Evolutionary conservation across 306 rosid genomes (phyloP).

Genomic region (Ammopiptanthus mongolicus): DNA sequence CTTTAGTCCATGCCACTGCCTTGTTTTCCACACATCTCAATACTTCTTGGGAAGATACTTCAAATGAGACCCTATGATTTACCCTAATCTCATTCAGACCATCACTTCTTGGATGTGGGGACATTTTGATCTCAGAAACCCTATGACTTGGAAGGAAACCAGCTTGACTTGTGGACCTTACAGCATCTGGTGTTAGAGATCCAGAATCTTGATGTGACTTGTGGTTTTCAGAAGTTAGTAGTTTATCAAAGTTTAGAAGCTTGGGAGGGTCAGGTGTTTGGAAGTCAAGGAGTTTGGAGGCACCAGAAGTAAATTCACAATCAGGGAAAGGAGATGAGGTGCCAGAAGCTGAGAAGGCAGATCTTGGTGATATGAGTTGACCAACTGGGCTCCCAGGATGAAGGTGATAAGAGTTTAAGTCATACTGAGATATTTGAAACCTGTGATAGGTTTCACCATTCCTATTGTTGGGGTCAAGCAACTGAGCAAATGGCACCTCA

Average conservation of each 20-base stretch:
- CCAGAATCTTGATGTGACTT: constrained; percentile 41
- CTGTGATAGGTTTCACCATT: constrained; percentile 50
- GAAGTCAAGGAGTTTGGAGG: constrained; percentile 50
- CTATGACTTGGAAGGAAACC: constrained; percentile 22
- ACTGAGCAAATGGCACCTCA: constrained; percentile 94
- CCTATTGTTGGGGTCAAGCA: constrained; percentile 54
- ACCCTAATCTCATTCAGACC: constrained; percentile 17
- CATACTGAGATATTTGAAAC: constrained; percentile 63
- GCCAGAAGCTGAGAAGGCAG: constrained; percentile 79
- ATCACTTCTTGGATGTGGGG: constrained; percentile 28
- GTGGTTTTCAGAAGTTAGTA: constrained; percentile 41
- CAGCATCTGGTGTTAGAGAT: constrained; percentile 37
- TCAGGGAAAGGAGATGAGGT: constrained; percentile 83
- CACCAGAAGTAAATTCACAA: constrained; percentile 36
- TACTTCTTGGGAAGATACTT: constrained; percentile 26
- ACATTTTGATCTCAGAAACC: constrained; percentile 36
- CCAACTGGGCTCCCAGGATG: constrained; percentile 94
- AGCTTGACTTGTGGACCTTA: constrained; percentile 22
- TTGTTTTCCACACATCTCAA: constrained; percentile 30
- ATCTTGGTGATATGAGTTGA: constrained; percentile 85
- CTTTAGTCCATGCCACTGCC: constrained; percentile 29
- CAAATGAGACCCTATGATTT: constrained; percentile 43
- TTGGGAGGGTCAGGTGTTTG: constrained; percentile 55
- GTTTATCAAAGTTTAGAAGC: constrained; percentile 58
- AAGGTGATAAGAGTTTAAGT: constrained; percentile 82